Base-by-base conservation (phyloP, 805 yeast species). In the Kuraishia ogatae region DNA sequence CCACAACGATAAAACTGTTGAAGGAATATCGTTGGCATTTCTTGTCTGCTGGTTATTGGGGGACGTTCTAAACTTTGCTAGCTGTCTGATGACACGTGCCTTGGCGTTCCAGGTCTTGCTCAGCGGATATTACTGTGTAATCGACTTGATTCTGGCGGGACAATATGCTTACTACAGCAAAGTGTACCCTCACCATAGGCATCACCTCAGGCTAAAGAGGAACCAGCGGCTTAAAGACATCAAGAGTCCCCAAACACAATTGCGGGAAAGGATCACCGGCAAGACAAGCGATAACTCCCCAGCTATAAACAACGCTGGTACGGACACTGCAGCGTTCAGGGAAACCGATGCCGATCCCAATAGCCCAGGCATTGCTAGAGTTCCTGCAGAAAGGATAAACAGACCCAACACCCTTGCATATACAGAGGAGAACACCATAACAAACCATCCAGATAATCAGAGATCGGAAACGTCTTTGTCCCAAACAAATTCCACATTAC, bases 31-130 rank as follows among this genome's bases (percentile, higher is more conserved):
- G 13, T 73, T 80, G 35, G 74, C 76, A 4, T 86, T 86, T 60
- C 74, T 86, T 2, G 58, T 75, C 11, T 77, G 82, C 55, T 86
- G 91, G 91, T 77, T 83, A 57, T 63, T 75, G 54, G 93, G 92
- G 10, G 89, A 84, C 62, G 66, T 76, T 35, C 64, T 84, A 15
- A 82, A 83, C 59, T 72, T 84, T 21, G 50, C 70, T 1, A 79
- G 82, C 28, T 77, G 83, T 58, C 46, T 79, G 15, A 62, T 79
- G 56, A 77, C 81, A 1, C 63, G 70, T 22, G 82, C 83, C 0
- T 67, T 78, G 62, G 71, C 76, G 23, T 79, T 78, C 58, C 83
- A 78, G 59, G 67, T 73, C 1, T 62, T 76, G 35, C 62, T 80
- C 15, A 77, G 81, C 11, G 63, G 71, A 1, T 80, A 80, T 61